Evolutionary conservation across 176 grass and related monocot genomes (phyloP), one percentile per base, ranked within the genome.

Genomic region (Cocos nucifera): DNA sequence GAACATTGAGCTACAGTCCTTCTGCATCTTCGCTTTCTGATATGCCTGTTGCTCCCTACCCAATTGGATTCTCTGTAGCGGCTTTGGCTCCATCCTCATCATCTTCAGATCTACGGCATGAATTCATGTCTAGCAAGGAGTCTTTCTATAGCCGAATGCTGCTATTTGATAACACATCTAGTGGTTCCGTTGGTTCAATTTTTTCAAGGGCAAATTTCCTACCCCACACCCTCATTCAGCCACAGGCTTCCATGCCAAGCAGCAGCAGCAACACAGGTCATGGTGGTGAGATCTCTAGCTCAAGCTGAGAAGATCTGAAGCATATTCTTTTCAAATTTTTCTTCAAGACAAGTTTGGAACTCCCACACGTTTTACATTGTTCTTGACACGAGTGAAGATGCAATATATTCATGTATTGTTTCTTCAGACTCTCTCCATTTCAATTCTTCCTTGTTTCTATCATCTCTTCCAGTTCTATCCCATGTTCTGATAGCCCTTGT

Each of bases 11-110:
- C 67, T 82, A 82, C 49, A 72, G 56, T 29, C 73, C 79, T 62
- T 76, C 79, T 12, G 61, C 67, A 30, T 66, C 79, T 26, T 67
- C 79, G 55, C 70, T 74, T 35, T 72, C 73, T 25, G 79, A 82
- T 49, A 71, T 82, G 60, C 73, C 79, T 15, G 16, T 82, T 29
- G 49, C 65, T 27, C 74, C 74, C 22, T 69, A 71, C 65, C 73
- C 79, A 55, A 64, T 72, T 48, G 72, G 59, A 20, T 71, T 68
- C 25, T 60, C 77, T 15, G 51, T 55, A 15, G 24, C n/a, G 1
- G 35, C 17, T 5, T 32, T 67, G 49, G 22, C 65, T 25, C 65
- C 65, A 20, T 39, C 62, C 21, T 65, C 65, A 54, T 54, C 64
- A 54, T 54, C 50, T 51, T 19, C 25, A 17, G 66, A 78, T 54